These are phyloP conservation scores for Fusarium napiforme DNA, from an alignment of 2,329 filamentous ascomycete genomes.

Conservation along the genomic window DNA sequence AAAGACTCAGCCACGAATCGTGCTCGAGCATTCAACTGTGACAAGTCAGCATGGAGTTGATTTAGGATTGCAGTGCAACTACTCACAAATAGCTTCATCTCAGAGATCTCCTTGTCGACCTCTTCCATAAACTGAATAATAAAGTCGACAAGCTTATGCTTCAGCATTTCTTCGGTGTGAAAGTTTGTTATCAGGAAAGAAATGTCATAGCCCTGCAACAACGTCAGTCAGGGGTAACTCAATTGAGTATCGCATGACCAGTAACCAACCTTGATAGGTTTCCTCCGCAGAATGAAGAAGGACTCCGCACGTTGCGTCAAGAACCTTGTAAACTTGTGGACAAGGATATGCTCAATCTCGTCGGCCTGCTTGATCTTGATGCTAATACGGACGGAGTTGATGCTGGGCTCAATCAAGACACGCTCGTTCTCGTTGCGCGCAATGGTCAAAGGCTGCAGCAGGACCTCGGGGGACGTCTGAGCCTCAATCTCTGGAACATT, in stretches of 20 bases:
- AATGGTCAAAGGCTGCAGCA: conserved; percentile 89
- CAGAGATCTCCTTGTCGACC: conserved; percentile 99
- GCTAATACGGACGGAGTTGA: conserved; percentile 97
- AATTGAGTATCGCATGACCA: background rate
- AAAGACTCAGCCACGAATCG: conserved; percentile 99
- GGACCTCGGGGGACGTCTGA: conserved; percentile 88
- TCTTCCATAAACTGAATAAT: conserved; percentile 99
- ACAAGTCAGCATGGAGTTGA: conserved; percentile 26
- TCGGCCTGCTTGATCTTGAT: conserved; percentile 99
- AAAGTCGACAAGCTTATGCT: conserved; percentile 99
- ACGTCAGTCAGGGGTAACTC: conserved; percentile 32
- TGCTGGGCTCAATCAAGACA: conserved; percentile 93
- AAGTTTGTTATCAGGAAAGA: conserved; percentile 99
- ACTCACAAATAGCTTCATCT: conserved; percentile 99
- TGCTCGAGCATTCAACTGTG: conserved; percentile 91
- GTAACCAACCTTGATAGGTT: conserved; percentile 85
- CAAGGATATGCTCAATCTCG: conserved; percentile 97
- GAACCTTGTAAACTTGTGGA: conserved; percentile 98
- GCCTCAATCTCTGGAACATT: conserved; percentile 99
- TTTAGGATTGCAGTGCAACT: conserved; percentile 32
- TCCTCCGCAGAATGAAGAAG: conserved; percentile 95
- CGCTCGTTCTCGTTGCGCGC: conserved; percentile 97
- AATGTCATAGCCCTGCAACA: conserved; percentile 88
- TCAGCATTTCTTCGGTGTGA: conserved; percentile 98
- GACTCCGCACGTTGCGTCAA: conserved; percentile 84